These are phyloP conservation scores for Anthracocystis walkeri DNA, from an alignment of 1,284 basidiomycete species.

Conservation along the genomic window DNA sequence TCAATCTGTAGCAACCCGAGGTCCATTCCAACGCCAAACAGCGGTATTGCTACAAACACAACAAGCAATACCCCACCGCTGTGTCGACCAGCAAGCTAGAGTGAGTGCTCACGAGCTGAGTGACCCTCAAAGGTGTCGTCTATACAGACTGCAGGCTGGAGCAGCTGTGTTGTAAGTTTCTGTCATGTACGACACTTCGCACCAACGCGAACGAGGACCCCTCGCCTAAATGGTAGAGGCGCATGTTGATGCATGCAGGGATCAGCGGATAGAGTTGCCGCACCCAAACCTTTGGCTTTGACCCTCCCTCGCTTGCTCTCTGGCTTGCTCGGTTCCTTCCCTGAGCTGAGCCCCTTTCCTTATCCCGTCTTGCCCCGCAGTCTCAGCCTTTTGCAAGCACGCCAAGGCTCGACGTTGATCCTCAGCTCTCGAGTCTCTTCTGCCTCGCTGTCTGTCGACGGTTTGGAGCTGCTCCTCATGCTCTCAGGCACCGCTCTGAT, in stretches of 20 bases:
- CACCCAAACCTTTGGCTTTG: neutral
- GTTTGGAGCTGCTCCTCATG: neutral
- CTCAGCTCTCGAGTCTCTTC: slow-evolving; percentile 1
- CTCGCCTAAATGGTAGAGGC: slow-evolving; percentile 22
- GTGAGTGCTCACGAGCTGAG: neutral
- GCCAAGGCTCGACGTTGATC: slow-evolving; percentile 11
- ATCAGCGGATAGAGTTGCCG: slow-evolving; percentile 7
- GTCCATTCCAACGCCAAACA: slow-evolving; percentile 8
- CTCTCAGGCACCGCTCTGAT: slow-evolving; percentile 11
- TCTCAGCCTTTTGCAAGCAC: neutral
- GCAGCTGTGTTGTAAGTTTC: too few species aligned
- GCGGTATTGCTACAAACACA: too few species aligned
- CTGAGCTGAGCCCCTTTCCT: slow-evolving; percentile 1
- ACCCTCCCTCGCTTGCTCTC: neutral
- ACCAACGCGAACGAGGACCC: slow-evolving; percentile 10
- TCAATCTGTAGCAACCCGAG: slow-evolving; percentile 17
- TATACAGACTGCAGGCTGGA: neutral
- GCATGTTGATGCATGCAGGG: slow-evolving; percentile 30
- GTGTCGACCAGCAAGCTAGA: neutral
- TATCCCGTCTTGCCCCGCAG: slow-evolving; percentile 17
- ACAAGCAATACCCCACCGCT: neutral
- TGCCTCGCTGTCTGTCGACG: neutral
- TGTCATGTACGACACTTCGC: neutral
- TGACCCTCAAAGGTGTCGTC: neutral
- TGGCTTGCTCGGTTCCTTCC: neutral